Conservation (phyloP, 495 filamentous ascomycete genomes). For the Amniculicola lignicola region DNA sequence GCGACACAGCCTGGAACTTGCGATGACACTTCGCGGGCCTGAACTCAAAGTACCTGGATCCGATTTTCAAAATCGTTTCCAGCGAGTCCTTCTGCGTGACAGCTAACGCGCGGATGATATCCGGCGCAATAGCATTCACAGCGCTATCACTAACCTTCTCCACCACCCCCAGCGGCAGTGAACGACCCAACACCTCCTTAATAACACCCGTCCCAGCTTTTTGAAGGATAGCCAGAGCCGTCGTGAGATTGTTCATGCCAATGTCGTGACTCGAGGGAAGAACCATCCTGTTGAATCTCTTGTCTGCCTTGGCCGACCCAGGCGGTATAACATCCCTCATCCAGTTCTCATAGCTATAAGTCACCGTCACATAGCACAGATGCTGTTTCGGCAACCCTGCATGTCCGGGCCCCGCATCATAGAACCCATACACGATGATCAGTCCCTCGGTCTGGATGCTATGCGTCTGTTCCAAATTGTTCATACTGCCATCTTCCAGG, state of each 20-base stretch:
- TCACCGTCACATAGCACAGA: slow-evolving; percentile 53
- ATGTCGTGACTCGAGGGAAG: slow-evolving; percentile 51
- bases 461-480: slow-evolving; percentile 44
- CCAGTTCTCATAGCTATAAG: slow-evolving; percentile 47
- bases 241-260: slow-evolving; percentile 56
- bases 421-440: slow-evolving; percentile 51
- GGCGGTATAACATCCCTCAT: slow-evolving; percentile 47
- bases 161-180: slow-evolving; percentile 21
- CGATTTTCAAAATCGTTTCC: slow-evolving; percentile 47
- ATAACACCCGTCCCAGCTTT: slow-evolving; percentile 44
- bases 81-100: slow-evolving; percentile 55
- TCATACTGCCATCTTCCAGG: slow-evolving; percentile 49
- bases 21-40: slow-evolving; percentile 51
- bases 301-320: slow-evolving; percentile 43
- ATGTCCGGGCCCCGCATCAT: slow-evolving; percentile 49
- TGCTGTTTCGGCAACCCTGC: slow-evolving; percentile 48
- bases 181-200: slow-evolving; percentile 37
- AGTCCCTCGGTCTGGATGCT: slow-evolving; percentile 46
- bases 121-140: slow-evolving; percentile 41
- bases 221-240: slow-evolving; percentile 42
- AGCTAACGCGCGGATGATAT: slow-evolving; percentile 52
- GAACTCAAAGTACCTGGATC: slow-evolving; percentile 57
- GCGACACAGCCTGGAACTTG: slow-evolving; percentile 37
- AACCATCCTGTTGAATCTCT: slow-evolving; percentile 48
- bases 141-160: slow-evolving; percentile 26